These are phyloP conservation scores for Vigna hirtella DNA, from an alignment of 306 rosid species.

Conservation along the genomic window DNA sequence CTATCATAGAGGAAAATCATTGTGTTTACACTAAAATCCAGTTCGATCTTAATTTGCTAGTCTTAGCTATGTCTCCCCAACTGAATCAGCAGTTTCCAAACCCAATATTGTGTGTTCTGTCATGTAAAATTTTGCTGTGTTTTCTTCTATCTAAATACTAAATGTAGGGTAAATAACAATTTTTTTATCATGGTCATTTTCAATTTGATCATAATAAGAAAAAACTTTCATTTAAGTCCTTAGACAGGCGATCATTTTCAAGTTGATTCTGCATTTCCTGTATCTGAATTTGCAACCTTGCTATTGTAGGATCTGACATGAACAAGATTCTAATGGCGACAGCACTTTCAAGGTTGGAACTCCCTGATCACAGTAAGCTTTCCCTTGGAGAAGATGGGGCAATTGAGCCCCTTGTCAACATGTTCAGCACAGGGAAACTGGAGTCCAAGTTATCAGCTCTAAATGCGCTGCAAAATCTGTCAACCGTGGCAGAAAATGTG, in stretches of 20 bases:
- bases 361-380: constrained; percentile 75
- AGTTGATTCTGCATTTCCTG: neutral
- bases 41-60: constrained; percentile 10
- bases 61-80: neutral
- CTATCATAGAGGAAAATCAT: neutral
- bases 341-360: constrained; percentile 82
- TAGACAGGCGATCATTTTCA: neutral
- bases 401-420: constrained; percentile 71
- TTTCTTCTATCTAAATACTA: constrained; percentile 1
- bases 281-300: constrained; percentile 37
- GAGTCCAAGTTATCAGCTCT: constrained; percentile 89
- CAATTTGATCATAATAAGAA: neutral
- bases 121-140: neutral
- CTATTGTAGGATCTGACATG: constrained; percentile 87
- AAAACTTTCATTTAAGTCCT: neutral
- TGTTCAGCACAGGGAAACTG: constrained; percentile 79
- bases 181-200: neutral
- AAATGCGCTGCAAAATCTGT: constrained; percentile 83
- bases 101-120: neutral
- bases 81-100: neutral
- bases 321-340: constrained; percentile 94
- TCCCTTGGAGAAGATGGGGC: constrained; percentile 87
- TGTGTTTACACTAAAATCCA: neutral
- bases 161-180: neutral
- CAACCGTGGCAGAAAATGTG: constrained; percentile 66